These are phyloP conservation scores for Albophoma yamanashiensis DNA, from an alignment of 2,329 filamentous ascomycete species.

Conservation along the genomic window DNA sequence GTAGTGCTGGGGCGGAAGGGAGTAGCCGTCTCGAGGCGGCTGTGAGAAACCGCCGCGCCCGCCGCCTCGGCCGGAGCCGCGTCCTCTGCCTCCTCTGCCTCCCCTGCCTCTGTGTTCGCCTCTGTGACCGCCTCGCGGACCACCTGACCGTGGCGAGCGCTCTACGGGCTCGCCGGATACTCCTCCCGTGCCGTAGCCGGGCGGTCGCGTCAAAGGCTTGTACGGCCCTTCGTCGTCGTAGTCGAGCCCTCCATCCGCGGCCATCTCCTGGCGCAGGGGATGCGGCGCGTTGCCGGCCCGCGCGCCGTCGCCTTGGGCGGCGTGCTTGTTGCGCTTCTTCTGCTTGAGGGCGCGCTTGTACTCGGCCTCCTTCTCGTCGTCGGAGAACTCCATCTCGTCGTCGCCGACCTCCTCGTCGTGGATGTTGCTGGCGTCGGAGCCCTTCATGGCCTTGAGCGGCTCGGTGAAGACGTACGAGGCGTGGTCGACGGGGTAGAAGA, in stretches of 20 bases:
- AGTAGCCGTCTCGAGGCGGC: slow-evolving; percentile 28
- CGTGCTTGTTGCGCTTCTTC: slow-evolving; percentile 41
- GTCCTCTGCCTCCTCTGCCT: slow-evolving; percentile 31
- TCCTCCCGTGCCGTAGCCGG: slow-evolving; percentile 46
- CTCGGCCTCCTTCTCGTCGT: slow-evolving; percentile 88
- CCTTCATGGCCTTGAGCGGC: slow-evolving; percentile 67
- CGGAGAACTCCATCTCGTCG: slow-evolving; percentile 89
- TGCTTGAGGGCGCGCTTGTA: slow-evolving; percentile 62
- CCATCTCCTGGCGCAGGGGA: slow-evolving; percentile 27
- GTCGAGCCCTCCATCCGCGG: slow-evolving; percentile 38
- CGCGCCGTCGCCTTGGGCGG: slow-evolving; percentile 28
- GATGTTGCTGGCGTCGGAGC: slow-evolving; percentile 88
- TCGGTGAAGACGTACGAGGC: slow-evolving; percentile 82
- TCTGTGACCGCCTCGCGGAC: slow-evolving; percentile 29
- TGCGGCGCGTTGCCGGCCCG: slow-evolving; percentile 24
- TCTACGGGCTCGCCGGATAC: slow-evolving; percentile 27
- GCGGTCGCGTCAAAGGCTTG: slow-evolving; percentile 58
- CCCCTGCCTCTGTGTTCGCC: slow-evolving; percentile 36
- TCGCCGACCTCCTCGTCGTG: slow-evolving; percentile 84
- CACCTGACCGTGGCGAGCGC: slow-evolving; percentile 17
- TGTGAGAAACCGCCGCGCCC: slow-evolving; percentile 20
- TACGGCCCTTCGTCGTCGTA: slow-evolving; percentile 64
- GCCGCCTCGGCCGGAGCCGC: slow-evolving; percentile 28
- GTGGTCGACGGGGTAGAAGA: slow-evolving; percentile 73
- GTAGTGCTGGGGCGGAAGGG: slow-evolving; percentile 21